Evolutionary conservation across 2,329 filamentous ascomycete species (phyloP).

Genomic region (Penicillium capsulatum): DNA sequence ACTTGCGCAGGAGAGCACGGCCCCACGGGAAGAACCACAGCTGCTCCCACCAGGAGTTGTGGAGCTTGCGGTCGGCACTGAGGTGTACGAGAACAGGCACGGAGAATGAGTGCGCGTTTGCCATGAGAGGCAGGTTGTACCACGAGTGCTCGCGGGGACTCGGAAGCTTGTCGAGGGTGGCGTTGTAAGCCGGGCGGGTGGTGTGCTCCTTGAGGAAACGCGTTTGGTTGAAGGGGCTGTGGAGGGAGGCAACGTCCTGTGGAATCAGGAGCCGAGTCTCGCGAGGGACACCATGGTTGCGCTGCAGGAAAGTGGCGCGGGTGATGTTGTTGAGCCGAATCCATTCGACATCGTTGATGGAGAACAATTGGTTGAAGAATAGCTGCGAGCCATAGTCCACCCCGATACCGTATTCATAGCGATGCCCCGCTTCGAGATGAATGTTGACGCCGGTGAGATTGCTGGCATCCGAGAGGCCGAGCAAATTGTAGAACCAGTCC

Average conservation of each 20-base stretch:
- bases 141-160: slow-evolving; percentile 39
- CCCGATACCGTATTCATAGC: slow-evolving; percentile 51
- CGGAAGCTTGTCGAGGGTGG: slow-evolving; percentile 43
- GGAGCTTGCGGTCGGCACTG: slow-evolving; percentile 32
- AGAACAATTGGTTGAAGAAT: slow-evolving; percentile 45
- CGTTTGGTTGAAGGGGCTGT: slow-evolving; percentile 35
- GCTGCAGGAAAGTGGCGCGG: slow-evolving; percentile 35
- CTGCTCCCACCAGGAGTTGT: slow-evolving; percentile 40
- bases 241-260: slow-evolving; percentile 30
- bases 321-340: slow-evolving; percentile 38
- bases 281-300: slow-evolving; percentile 34
- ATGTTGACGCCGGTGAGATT: slow-evolving; percentile 37
- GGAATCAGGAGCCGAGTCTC: slow-evolving; percentile 40
- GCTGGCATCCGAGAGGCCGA: slow-evolving; percentile 37
- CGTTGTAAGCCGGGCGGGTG: slow-evolving; percentile 32
- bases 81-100: slow-evolving; percentile 46
- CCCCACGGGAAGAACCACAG: slow-evolving; percentile 50
- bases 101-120: slow-evolving; percentile 47
- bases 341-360: slow-evolving; percentile 41
- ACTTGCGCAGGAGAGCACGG: slow-evolving; percentile 49
- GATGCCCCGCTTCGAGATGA: slow-evolving; percentile 33
- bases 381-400: slow-evolving; percentile 51
- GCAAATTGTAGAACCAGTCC: slow-evolving; percentile 36
- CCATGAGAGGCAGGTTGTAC: slow-evolving; percentile 43
- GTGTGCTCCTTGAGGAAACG: slow-evolving; percentile 25